Conservation (phyloP, 2,329 filamentous ascomycete genomes). For the Colletotrichum costaricense region DNA sequence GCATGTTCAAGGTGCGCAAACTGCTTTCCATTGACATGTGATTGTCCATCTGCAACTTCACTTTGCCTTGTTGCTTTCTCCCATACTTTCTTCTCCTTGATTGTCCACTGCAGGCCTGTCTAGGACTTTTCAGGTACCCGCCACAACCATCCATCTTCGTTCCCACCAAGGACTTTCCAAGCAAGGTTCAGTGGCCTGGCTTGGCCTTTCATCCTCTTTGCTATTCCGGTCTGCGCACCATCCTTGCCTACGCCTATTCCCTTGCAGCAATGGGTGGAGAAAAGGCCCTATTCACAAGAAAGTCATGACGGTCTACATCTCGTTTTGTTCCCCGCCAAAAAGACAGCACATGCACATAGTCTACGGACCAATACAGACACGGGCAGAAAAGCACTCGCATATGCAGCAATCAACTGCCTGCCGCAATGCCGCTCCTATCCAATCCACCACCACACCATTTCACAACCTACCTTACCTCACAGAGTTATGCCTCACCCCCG, state of each 20-base stretch:
- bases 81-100: neutral
- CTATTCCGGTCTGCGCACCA: neutral
- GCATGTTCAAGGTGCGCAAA: slow-evolving; percentile 20
- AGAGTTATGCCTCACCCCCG: neutral
- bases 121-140: neutral
- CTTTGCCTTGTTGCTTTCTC: neutral
- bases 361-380: slow-evolving; percentile 1
- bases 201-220: slow-evolving; percentile 10
- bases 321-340: slow-evolving; percentile 6
- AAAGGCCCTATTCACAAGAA: slow-evolving; percentile 8
- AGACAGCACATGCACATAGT: slow-evolving; percentile 8
- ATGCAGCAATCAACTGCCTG: neutral
- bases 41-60: neutral
- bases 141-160: neutral
- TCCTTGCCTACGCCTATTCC: slow-evolving; percentile 5
- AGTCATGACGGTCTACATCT: slow-evolving; percentile 33
- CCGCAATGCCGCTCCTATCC: slow-evolving; percentile 5
- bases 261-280: slow-evolving; percentile 10
- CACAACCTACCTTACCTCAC: neutral
- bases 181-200: slow-evolving; percentile 30
- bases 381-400: slow-evolving; percentile 13
- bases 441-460: neutral
- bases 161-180: neutral
- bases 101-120: neutral
- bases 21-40: slow-evolving; percentile 25